Conservation (phyloP, 1,284 basidiomycete genomes). For the Ceratobasidium sp. region DNA sequence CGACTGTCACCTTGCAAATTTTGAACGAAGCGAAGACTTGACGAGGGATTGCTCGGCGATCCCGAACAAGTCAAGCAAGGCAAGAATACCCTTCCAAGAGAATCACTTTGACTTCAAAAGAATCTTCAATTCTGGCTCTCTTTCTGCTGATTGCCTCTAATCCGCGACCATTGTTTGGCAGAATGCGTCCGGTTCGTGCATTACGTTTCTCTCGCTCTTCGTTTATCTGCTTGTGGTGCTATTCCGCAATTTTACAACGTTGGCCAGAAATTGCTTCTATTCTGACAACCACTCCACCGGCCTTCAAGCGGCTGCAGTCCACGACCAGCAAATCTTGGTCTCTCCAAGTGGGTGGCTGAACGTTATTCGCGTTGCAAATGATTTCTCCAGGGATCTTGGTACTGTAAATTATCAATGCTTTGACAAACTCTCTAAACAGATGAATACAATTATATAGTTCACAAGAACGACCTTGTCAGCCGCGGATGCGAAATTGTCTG, state of each 20-base stretch:
- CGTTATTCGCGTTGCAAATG: slow-evolving; percentile 66
- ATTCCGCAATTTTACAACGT: background rate
- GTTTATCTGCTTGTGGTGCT: background rate
- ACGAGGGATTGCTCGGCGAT: too few relatives aligned
- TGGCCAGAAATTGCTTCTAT: slow-evolving; percentile 25
- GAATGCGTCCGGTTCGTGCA: too few relatives aligned
- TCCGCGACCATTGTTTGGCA: too few relatives aligned
- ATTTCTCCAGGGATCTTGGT: slow-evolving; percentile 68
- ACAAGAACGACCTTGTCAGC: slow-evolving; percentile 60
- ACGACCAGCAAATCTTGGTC: slow-evolving; percentile 53
- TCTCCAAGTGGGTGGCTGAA: slow-evolving; percentile 68
- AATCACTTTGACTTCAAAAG: too few relatives aligned
- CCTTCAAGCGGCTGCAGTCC: slow-evolving; percentile 39
- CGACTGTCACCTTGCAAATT: too few relatives aligned
- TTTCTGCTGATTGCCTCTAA: too few relatives aligned
- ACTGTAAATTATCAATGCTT: slow-evolving; percentile 38
- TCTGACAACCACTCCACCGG: slow-evolving; percentile 21
- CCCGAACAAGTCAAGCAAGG: too few relatives aligned
- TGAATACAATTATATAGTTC: slow-evolving; percentile 51
- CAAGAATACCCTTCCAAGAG: too few relatives aligned
- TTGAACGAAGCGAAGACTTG: too few relatives aligned
- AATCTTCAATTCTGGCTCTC: too few relatives aligned
- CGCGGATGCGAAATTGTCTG: slow-evolving; percentile 53
- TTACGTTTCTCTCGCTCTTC: background rate
- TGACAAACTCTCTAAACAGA: background rate